A percentile compares a stretch with the other conserved stretches of the same genome.
Evolutionary conservation across 768 basidiomycete genomes (phyloP).

Genomic region (Phaeotremella fagi): DNA sequence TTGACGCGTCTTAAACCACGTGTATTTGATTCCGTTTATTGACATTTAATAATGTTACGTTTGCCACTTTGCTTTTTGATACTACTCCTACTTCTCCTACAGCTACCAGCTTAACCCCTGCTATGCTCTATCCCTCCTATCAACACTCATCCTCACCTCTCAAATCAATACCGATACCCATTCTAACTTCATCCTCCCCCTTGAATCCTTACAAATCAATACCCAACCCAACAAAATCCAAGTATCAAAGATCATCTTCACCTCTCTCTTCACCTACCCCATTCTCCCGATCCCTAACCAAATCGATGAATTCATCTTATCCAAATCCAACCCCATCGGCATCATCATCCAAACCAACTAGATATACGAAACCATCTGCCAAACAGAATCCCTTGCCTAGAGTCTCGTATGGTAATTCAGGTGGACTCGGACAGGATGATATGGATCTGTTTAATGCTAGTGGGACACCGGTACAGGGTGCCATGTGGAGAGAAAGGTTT

Average conservation of each 20-base stretch:
- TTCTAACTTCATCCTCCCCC: slow-evolving; percentile 24
- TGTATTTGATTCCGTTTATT: slow-evolving; percentile 1
- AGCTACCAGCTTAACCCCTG: not conserved
- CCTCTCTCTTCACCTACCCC: slow-evolving; percentile 22
- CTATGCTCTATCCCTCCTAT: not conserved
- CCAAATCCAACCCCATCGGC: not conserved
- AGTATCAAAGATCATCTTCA: slow-evolving; percentile 9
- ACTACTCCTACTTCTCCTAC: not conserved
- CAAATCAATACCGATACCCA: no score
- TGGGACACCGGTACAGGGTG: slow-evolving; percentile 30
- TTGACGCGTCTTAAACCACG: slow-evolving; percentile 9
- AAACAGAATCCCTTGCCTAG: no score
- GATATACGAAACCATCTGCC: not conserved
- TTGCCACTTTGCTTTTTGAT: not conserved
- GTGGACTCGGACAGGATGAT: no score
- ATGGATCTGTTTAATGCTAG: slow-evolving; percentile 19
- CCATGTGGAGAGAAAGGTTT: slow-evolving; percentile 34
- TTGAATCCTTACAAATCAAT: slow-evolving; percentile 13
- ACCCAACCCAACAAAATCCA: no score
- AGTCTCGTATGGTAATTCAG: no score
- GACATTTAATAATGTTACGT: not conserved
- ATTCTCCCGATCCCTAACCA: not conserved
- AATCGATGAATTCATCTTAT: not conserved
- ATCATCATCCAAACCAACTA: slow-evolving; percentile 2
- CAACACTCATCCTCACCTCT: not conserved